phyloP scores from a whole-genome alignment of 2,329 filamentous ascomycete genomes.

The Ramichloridium luteum region DNA sequence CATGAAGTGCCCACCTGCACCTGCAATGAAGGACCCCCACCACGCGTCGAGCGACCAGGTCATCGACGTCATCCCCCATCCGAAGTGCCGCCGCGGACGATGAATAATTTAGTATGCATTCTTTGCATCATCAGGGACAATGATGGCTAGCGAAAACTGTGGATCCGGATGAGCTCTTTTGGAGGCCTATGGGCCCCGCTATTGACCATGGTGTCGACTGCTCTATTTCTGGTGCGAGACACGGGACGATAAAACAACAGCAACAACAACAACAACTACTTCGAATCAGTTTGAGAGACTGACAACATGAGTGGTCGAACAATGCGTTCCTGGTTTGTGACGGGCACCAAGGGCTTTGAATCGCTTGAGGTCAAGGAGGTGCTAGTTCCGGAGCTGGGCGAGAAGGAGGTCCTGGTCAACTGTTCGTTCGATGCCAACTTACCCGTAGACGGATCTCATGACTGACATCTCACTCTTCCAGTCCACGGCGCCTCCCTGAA shows the following conservation, averaged over 20 bases:
- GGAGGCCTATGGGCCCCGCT: too few relatives aligned
- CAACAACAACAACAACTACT: neutral
- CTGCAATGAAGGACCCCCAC: too few relatives aligned
- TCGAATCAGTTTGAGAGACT: neutral
- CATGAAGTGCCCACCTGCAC: too few relatives aligned
- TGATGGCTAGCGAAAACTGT: too few relatives aligned
- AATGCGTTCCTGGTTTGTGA: constrained; percentile 41
- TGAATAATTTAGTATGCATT: too few relatives aligned
- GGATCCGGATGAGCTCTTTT: too few relatives aligned
- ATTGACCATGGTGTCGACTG: neutral
- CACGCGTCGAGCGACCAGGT: too few relatives aligned
- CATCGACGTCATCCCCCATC: too few relatives aligned
- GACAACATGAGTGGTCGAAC: neutral
- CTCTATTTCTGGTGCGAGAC: neutral
- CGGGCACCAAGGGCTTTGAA: constrained; percentile 46
- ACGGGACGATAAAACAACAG: neutral
- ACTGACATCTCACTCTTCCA: constrained; percentile 19
- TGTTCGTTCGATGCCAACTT: constrained; percentile 19
- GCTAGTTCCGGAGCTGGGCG: constrained; percentile 49
- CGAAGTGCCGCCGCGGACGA: too few relatives aligned
- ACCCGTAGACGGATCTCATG: too few relatives aligned
- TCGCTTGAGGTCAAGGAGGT: constrained; percentile 44
- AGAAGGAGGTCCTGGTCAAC: constrained; percentile 61
- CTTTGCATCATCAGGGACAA: too few relatives aligned
- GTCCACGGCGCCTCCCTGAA: constrained; percentile 38